Base-by-base conservation (phyloP, 2,329 filamentous ascomycete genomes). In the Phoma herbarum region DNA sequence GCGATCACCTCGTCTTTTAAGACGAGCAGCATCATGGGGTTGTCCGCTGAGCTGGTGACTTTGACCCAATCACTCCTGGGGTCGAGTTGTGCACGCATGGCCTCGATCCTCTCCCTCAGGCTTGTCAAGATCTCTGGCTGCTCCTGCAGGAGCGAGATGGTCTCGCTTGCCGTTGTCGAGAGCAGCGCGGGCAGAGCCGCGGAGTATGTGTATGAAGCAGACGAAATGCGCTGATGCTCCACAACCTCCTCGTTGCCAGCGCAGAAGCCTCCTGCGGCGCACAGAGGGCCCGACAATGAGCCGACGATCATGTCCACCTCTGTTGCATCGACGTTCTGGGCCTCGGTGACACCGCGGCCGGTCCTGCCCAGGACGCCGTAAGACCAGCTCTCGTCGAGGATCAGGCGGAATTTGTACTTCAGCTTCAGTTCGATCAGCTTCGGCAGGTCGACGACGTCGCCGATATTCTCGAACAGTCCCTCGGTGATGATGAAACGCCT, bases 231-330 rank as follows among this genome's bases (percentile, higher is more conserved):
- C 80, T 99, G 95, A 74, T 99, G 95, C 76, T 96, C 92, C 18
- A 98, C 91, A 18, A 98, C 93, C 74, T 97, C 95, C 64, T 89
- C 89, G 37, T 90, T 89, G 18, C 93, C 94, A 16, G 94, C 93
- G 75, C 95, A 99, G 82, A 99, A 99, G 16, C 95, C 95, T 67
- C 96, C 95, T 54, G 93, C 94, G 10, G 92, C 93, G 73, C 94
- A 95, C 35, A 99, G 84, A 16, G 93, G 90, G 2, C 95, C 94
- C 12, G 94, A 89, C 44, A 99, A 86, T 33, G 92, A 96, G 42
- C 96, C 95, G 51, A 98, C 86, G 66, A 99, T 94, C 93, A 99
- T 97, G 80, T 99, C 95, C 48, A 99, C 89, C 74, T 96, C 91
- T 10, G 90, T 87, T 0, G 94, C 88, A 75, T 98, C 95, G 18